Evolutionary conservation across 306 rosid species (phyloP).

Genomic region (Fagus crenata): DNA sequence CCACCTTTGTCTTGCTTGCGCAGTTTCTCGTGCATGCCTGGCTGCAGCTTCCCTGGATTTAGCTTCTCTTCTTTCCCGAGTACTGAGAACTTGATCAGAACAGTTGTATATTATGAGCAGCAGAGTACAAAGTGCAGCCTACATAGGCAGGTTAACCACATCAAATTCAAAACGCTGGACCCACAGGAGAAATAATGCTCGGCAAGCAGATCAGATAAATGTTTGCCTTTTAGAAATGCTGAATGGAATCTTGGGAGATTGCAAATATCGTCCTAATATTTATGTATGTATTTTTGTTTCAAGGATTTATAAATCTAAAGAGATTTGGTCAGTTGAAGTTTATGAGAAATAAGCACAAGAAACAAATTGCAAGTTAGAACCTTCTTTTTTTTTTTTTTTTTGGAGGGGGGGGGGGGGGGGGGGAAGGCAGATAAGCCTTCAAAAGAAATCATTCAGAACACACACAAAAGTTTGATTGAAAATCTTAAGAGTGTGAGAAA

Average conservation of each 20-base stretch:
- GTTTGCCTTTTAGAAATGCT: background rate
- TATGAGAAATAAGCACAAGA: too few relatives aligned
- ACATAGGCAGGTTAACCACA: conserved; percentile 34
- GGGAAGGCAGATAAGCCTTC: background rate
- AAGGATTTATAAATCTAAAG: too few relatives aligned
- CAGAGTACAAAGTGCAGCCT: conserved; percentile 60
- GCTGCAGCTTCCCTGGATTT: conserved; percentile 77
- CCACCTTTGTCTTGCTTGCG: conserved; percentile 77
- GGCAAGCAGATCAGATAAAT: conserved; percentile 6
- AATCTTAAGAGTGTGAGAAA: conserved; percentile 3
- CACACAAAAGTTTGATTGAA: background rate
- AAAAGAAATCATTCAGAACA: background rate
- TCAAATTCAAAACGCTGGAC: conserved; percentile 29
- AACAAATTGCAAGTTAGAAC: too few relatives aligned
- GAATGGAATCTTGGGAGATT: background rate
- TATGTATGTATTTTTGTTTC: too few relatives aligned
- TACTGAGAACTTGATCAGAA: conserved; percentile 71
- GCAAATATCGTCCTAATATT: too few relatives aligned
- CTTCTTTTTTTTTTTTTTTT: too few relatives aligned
- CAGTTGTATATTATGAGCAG: conserved; percentile 65
- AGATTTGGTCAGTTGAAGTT: too few relatives aligned
- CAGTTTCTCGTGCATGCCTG: conserved; percentile 67
- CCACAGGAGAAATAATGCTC: conserved; percentile 11
- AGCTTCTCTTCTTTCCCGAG: conserved; percentile 72
- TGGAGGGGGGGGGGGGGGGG: too few relatives aligned